Base-by-base conservation (phyloP, 192 early-diverging fungal genomes). In the Coemansia sp. region DNA sequence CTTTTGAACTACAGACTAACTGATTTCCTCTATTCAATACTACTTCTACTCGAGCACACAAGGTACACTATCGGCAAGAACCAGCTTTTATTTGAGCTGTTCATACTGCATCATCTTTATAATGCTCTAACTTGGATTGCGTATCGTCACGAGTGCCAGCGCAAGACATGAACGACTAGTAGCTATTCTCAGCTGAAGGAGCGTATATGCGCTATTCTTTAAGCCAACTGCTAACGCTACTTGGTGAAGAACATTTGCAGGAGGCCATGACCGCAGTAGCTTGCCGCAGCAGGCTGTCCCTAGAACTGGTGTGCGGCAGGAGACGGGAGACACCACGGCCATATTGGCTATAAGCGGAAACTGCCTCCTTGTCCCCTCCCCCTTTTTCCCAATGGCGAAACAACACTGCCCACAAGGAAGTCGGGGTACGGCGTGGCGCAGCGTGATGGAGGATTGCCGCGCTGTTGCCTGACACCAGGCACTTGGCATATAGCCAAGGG, bases 61-160 rank as follows among this genome's bases (percentile, higher is more conserved):
- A 56, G 55, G 55, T 56, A 56, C 28, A 56, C 2, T 34, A 28
- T 28, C 52, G 28, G 52, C 52, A 24, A 28, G 52, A 12, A 28
- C 9, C 23, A 4, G 12, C 14, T 28, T 28, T 8, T 26, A 26
- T 52, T 52, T 54, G 14, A 23, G 52, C 25, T 18, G 5, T 18
- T 18, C 25, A 54, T 44, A 14, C 38, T 44, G 38, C 38, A 44
- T 28, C 8, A 57, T 58, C 30, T 31, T 30, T 53, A 53, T 16
- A 49, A 44, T 38, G 54, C 48, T 18, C 49, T 41, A n/a, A 53
- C 12, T 58, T 44, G 38, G 38, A 44, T 44, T 44, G 16, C 38
- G 38, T 44, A 44, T 44, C 38, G 5, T 44, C 38, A 44, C 38
- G 38, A 44, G 38, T 44, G 38, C 38, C 38, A 44, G 38, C 38